Percentiles rank a stretch among this genome's conserved stretches.
Evolutionary conservation across 768 basidiomycete species (phyloP).

Genomic region (Collybia nuda): DNA sequence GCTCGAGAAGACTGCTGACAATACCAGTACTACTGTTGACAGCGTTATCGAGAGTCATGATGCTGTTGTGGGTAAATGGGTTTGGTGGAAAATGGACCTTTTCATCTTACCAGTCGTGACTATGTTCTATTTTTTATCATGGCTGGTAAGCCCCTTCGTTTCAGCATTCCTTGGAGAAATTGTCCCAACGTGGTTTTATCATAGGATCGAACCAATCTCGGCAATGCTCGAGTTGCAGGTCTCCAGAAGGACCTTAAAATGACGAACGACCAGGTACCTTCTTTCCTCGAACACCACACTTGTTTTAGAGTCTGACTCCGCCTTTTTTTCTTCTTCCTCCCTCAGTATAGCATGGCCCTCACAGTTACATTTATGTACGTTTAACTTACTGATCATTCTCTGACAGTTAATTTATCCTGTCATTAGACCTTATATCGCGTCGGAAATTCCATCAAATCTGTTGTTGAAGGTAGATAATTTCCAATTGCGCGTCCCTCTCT

Average conservation of each 20-base stretch:
- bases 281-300: not conserved
- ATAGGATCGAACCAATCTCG: slow-evolving; percentile 18
- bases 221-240: slow-evolving; percentile 20
- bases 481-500: slow-evolving; percentile 3
- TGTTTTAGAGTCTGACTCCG: not conserved
- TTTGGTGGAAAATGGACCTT: slow-evolving; percentile 15
- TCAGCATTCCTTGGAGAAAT: not conserved
- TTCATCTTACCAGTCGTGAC: slow-evolving; percentile 11
- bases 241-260: slow-evolving; percentile 19
- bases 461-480: slow-evolving; percentile 26
- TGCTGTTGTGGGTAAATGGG: slow-evolving; percentile 2
- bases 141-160: slow-evolving; percentile 6
- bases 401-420: not conserved
- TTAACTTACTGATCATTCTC: not conserved
- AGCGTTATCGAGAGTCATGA: slow-evolving; percentile 1
- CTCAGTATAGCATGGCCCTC: slow-evolving; percentile 15
- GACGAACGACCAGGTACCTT: slow-evolving; percentile 12
- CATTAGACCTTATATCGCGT: slow-evolving; percentile 11
- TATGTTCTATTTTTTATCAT: slow-evolving; percentile 15
- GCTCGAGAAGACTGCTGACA: slow-evolving; percentile 10
- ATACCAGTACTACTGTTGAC: not conserved
- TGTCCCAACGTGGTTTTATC: not conserved
- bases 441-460: slow-evolving; percentile 43
- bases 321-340: not conserved
- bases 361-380: slow-evolving; percentile 19